phyloP scores from a whole-genome alignment of 768 basidiomycete species.

The Amanita pseudoporphyria region DNA sequence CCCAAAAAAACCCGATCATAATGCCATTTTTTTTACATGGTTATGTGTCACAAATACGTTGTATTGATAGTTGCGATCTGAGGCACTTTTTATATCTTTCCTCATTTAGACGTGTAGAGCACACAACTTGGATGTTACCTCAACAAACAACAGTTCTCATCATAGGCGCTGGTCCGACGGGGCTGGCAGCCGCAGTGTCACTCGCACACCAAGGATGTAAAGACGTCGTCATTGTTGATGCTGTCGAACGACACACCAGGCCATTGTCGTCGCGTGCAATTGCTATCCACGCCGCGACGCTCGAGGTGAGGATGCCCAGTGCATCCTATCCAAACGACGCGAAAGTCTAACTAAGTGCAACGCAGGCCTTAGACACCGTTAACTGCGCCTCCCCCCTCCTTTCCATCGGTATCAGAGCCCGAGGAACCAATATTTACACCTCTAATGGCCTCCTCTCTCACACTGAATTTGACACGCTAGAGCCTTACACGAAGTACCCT shows the following conservation, averaged over 20 bases:
- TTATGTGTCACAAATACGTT: neutral
- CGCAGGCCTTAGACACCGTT: neutral
- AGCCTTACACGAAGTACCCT: too few species aligned
- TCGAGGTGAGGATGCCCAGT: conserved; percentile 38
- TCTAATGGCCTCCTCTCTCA: too few species aligned
- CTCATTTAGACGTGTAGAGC: conserved; percentile 1
- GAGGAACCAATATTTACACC: too few species aligned
- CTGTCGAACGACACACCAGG: conserved; percentile 16
- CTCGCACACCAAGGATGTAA: conserved; percentile 27
- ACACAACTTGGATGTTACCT: too few species aligned
- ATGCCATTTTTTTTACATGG: neutral
- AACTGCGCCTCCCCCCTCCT: too few species aligned
- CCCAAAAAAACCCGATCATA: neutral
- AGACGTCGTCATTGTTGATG: conserved; percentile 36
- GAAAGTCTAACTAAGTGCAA: neutral
- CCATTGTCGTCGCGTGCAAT: conserved; percentile 29
- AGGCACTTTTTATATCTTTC: neutral
- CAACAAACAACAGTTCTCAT: conserved; percentile 32
- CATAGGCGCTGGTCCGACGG: conserved; percentile 45
- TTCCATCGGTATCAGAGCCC: too few species aligned
- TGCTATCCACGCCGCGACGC: conserved; percentile 40
- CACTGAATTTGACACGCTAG: too few species aligned
- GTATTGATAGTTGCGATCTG: neutral
- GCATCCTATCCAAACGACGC: neutral
- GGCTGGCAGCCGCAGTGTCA: too few species aligned